Percentiles rank a stretch among this genome's conserved stretches.
Conservation (phyloP, 2,329 filamentous ascomycete genomes). For the Ophiostoma australiae region DNA sequence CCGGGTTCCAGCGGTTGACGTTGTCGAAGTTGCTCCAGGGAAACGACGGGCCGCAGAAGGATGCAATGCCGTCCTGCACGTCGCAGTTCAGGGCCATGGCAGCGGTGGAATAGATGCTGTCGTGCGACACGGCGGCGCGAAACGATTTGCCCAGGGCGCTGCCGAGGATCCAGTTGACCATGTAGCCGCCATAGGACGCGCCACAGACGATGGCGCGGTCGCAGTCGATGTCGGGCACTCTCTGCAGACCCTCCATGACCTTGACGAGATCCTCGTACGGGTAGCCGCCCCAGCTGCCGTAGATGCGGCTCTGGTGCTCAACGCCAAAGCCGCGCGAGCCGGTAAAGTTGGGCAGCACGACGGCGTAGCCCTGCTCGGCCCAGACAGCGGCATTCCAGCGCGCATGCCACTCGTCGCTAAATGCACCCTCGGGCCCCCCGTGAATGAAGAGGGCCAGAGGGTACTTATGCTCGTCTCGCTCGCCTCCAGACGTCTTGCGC, state of each 20-base stretch:
- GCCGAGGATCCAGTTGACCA: conserved; percentile 56
- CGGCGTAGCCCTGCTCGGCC: conserved; percentile 57
- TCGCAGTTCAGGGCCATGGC: conserved; percentile 28
- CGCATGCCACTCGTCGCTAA: conserved; percentile 43
- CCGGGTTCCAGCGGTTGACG: conserved; percentile 49
- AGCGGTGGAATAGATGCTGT: conserved; percentile 40
- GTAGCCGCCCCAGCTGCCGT: conserved; percentile 48
- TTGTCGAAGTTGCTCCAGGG: conserved; percentile 44
- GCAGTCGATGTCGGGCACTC: conserved; percentile 50
- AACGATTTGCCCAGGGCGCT: conserved; percentile 42
- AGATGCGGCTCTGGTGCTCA: conserved; percentile 38
- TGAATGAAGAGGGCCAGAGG: conserved; percentile 39
- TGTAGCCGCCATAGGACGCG: conserved; percentile 54
- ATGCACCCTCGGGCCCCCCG: conserved; percentile 43
- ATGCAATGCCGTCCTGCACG: conserved; percentile 25
- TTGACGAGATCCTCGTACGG: conserved; percentile 53
- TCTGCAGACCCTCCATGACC: conserved; percentile 48
- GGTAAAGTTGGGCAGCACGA: conserved; percentile 55
- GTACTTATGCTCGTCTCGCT: conserved; percentile 31
- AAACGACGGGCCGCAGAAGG: conserved; percentile 43
- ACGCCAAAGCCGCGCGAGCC: conserved; percentile 54
- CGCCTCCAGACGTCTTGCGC: conserved; percentile 23
- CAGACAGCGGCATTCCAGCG: conserved; percentile 51
- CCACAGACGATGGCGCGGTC: conserved; percentile 49
- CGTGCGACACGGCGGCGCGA: conserved; percentile 52